Conservation (phyloP, 148 eudicot genomes). For the Rhododendron ferrugineum region DNA sequence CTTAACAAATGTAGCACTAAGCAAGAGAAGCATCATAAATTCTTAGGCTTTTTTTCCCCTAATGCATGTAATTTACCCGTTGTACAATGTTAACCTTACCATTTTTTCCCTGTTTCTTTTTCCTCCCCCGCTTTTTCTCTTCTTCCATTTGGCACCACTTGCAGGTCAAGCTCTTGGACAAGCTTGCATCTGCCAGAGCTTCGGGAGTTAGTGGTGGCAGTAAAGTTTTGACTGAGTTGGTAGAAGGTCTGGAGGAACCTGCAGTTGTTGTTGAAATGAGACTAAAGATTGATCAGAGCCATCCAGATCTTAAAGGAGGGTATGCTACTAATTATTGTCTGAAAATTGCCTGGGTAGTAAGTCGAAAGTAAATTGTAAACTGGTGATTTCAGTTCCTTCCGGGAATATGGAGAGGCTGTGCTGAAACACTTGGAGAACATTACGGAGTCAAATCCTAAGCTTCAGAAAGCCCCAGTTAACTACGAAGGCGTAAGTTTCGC, state of each 20-base stretch:
- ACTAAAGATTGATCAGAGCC: constrained; percentile 75
- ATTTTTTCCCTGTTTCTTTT: not conserved
- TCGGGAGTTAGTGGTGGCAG: constrained; percentile 67
- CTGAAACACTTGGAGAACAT: constrained; percentile 64
- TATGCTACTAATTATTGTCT: constrained; percentile 28
- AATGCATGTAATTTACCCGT: not conserved
- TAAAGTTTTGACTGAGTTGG: constrained; percentile 84
- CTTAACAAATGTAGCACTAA: not conserved
- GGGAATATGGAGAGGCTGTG: constrained; percentile 85
- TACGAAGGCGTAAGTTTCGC: constrained; percentile 85
- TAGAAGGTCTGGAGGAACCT: constrained; percentile 82
- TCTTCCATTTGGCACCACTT: not conserved
- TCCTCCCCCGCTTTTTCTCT: not conserved
- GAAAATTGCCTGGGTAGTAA: not conserved
- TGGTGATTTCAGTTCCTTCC: constrained; percentile 63
- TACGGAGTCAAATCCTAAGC: constrained; percentile 59
- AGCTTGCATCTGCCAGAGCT: constrained; percentile 90
- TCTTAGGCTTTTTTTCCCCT: not conserved
- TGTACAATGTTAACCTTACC: not conserved
- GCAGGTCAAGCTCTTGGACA: constrained; percentile 91
- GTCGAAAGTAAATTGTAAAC: constrained; percentile 8
- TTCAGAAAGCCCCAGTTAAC: constrained; percentile 81
- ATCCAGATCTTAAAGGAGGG: constrained; percentile 89
- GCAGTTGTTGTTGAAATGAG: constrained; percentile 72
- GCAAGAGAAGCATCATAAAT: not conserved